These are phyloP conservation scores for Tetramitus jugosus DNA, from an alignment of 208 protist species.

Conservation along the genomic window DNA sequence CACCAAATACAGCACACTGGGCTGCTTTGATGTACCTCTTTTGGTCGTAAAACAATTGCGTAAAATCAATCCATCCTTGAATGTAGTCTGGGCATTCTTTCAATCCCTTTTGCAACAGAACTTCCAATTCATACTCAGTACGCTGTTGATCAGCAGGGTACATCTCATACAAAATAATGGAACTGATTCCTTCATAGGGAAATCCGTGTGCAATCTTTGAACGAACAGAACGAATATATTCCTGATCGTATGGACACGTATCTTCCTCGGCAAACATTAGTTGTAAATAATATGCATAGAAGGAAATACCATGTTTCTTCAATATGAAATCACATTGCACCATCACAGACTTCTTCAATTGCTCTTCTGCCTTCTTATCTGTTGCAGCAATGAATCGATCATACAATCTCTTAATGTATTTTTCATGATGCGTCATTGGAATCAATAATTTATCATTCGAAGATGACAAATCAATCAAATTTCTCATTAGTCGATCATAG, in stretches of 20 bases:
- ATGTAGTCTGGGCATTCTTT: neutral
- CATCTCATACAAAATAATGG: neutral
- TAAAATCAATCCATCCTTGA: neutral
- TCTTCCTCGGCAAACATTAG: slow-evolving; percentile 14
- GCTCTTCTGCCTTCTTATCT: neutral
- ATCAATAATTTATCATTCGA: neutral
- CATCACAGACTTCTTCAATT: neutral
- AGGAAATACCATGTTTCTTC: neutral
- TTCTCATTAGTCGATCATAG: neutral
- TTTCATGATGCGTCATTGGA: neutral
- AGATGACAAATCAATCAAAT: neutral
- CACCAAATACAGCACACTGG: neutral
- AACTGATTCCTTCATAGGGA: neutral
- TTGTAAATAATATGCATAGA: neutral
- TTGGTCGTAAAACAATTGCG: neutral
- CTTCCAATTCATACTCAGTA: neutral
- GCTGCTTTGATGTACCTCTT: neutral
- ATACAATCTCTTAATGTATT: neutral
- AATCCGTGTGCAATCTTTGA: neutral
- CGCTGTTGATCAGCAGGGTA: neutral
- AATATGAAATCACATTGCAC: too few relatives aligned
- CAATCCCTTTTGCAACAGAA: neutral
- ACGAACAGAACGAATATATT: neutral
- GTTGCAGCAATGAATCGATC: neutral
- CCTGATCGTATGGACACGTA: neutral